A percentile compares a stretch with the other conserved stretches of the same genome.
Conservation (phyloP, 768 basidiomycete genomes). For the Termitomyces sp. region DNA sequence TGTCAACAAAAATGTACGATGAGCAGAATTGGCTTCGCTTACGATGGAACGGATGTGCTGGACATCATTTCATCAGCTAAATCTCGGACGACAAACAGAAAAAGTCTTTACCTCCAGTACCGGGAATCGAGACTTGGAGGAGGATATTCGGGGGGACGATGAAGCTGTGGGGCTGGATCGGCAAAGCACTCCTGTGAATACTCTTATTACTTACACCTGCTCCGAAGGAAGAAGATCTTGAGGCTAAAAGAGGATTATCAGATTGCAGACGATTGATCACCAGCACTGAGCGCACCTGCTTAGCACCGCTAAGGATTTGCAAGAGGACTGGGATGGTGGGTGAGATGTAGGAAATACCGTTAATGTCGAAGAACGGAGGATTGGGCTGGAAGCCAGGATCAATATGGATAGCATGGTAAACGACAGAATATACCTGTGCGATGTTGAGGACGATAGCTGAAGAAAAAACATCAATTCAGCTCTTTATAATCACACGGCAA, state of each 20-base stretch:
- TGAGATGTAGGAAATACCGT: conserved; percentile 27
- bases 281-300: conserved; percentile 3
- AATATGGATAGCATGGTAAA: neutral
- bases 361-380: conserved; percentile 26
- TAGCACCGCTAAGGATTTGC: conserved; percentile 46
- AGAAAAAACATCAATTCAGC: neutral
- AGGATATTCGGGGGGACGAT: conserved; percentile 16
- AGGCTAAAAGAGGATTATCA: conserved; percentile 17
- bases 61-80: neutral
- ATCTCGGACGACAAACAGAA: neutral
- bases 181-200: neutral
- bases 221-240: conserved; percentile 41
- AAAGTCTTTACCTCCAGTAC: conserved; percentile 24
- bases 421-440: conserved; percentile 7
- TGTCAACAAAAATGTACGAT: neutral
- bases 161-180: neutral
- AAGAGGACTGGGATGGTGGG: conserved; percentile 46
- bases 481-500: neutral
- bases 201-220: conserved; percentile 13
- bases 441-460: conserved; percentile 17
- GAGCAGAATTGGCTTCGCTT: neutral
- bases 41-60: conserved; percentile 28
- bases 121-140: conserved; percentile 21
- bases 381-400: conserved; percentile 16
- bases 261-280: neutral